Base-by-base conservation (phyloP, 2,329 filamentous ascomycete genomes). In the Colletotrichum graminicola region DNA sequence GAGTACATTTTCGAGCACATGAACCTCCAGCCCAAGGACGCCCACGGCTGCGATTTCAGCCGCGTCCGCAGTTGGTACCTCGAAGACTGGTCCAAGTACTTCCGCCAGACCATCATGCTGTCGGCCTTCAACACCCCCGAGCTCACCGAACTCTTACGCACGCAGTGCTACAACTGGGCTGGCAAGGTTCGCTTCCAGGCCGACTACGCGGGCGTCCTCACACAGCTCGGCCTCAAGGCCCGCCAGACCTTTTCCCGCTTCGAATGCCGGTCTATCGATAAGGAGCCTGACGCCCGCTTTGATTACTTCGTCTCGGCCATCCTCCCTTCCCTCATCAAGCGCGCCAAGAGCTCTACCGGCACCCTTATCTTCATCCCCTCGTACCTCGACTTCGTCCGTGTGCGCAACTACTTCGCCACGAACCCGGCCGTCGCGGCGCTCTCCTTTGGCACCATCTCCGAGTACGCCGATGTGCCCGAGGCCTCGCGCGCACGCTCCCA, bases 231-330 rank as follows among this genome's bases (percentile, higher is more conserved):
- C 10, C 83, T 94, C 74, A 90, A 91, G 74, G 88, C 92, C 62
- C 93, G 91, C 77, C 95, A 98, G 83, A 97, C 93, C 0, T 98
- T 98, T 82, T 93, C 93, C 29, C 92, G 95, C 61, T 95, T 97
- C 82, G 91, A 94, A 72, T 90, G 92, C 1, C 78, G 88, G 3
- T 90, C 90, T 0, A 89, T 94, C 29, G 85, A 90, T 8, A 87
- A 86, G 41, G 96, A 98, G 77, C 95, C 96, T 0, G 94, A 98
- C 77, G 89, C 92, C 1, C 89, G 96, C 29, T 99, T 98, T 84
- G 92, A 93, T 75, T 97, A 96, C 84, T 98, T 99, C 84, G 93
- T 90, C 59, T 91, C 91, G 56, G 91, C 94, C 36, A 87, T 98
- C 66, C 83, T 98, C 18, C 94, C 96, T 0, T 86, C 89, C 1